Conservation (phyloP, 768 basidiomycete genomes). For the Boletales sp. region DNA sequence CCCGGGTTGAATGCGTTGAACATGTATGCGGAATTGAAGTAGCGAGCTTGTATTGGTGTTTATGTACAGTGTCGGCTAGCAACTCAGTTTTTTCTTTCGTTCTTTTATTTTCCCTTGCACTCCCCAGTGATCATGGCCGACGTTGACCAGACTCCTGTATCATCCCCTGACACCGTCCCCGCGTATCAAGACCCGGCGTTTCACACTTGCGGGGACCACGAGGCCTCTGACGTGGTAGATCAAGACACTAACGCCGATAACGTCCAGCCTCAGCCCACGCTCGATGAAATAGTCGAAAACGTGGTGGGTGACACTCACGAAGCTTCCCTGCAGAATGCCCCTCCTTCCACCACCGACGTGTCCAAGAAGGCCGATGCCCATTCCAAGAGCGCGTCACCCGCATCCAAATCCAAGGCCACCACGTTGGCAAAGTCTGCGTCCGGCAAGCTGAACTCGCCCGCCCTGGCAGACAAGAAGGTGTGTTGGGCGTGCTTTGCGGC, state of each 20-base stretch:
- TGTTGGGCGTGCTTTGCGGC: constrained; percentile 21
- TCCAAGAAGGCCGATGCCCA: constrained; percentile 23
- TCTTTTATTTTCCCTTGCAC: constrained; percentile 8
- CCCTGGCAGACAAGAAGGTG: constrained; percentile 70
- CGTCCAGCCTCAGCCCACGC: constrained; percentile 10
- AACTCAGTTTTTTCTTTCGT: constrained; percentile 9
- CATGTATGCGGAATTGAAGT: constrained; percentile 47
- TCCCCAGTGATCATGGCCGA: constrained; percentile 36
- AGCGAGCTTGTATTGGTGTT: constrained; percentile 14
- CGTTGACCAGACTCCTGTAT: constrained; percentile 23
- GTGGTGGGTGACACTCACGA: constrained; percentile 15
- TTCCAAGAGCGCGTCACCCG: constrained; percentile 24
- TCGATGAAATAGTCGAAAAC: constrained; percentile 15
- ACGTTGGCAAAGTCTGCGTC: constrained; percentile 41
- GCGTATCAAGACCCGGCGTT: constrained; percentile 18
- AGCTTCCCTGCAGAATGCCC: constrained; percentile 22
- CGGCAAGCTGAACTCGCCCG: constrained; percentile 48
- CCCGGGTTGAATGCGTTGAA: constrained; percentile 76
- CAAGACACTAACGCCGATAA: constrained; percentile 19
- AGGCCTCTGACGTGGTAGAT: constrained; percentile 35
- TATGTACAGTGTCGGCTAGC: constrained; percentile 13
- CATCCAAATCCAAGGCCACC: constrained; percentile 31
- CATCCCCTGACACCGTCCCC: constrained; percentile 19
- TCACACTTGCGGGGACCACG: constrained; percentile 36
- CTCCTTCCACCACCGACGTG: constrained; percentile 16